phyloP scores from a whole-genome alignment of 441 rosid genomes.

The Theobroma grandiflorum region DNA sequence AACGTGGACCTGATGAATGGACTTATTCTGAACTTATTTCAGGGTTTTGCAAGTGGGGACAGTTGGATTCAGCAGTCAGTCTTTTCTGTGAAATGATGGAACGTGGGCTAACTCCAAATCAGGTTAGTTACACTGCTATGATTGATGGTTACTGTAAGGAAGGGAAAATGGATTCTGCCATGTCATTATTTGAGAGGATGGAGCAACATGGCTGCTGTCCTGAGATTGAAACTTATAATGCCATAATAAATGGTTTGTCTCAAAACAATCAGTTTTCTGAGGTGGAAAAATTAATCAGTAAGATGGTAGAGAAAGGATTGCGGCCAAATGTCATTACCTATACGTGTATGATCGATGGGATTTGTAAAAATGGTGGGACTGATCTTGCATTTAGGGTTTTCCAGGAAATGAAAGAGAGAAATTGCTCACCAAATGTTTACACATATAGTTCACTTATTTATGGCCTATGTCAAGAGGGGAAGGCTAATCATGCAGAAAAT shows the following conservation, averaged over 20 bases:
- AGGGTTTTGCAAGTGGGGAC: conserved; percentile 59
- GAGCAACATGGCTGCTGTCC: conserved; percentile 51
- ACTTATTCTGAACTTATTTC: conserved; percentile 67
- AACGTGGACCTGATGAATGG: conserved; percentile 59
- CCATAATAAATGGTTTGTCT: conserved; percentile 54
- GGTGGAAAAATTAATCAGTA: conserved; percentile 45
- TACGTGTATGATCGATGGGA: conserved; percentile 63
- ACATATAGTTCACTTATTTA: conserved; percentile 66
- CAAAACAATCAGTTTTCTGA: conserved; percentile 45
- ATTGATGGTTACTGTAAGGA: conserved; percentile 69
- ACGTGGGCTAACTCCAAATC: conserved; percentile 54
- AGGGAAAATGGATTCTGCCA: conserved; percentile 58
- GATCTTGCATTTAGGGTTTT: conserved; percentile 56
- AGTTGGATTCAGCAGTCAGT: conserved; percentile 48
- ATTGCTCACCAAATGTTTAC: conserved; percentile 54
- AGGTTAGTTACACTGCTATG: conserved; percentile 59
- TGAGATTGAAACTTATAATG: conserved; percentile 57
- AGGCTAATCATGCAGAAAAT: conserved; percentile 57
- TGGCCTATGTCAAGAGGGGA: conserved; percentile 67
- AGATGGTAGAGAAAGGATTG: conserved; percentile 54
- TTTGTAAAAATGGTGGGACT: conserved; percentile 49
- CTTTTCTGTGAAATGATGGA: conserved; percentile 53
- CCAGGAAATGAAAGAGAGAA: conserved; percentile 54
- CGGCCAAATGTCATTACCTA: conserved; percentile 60
- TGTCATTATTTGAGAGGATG: conserved; percentile 60